phyloP scores from a whole-genome alignment of 176 grass and related monocot genomes.

The Triticum dicoccoides region DNA sequence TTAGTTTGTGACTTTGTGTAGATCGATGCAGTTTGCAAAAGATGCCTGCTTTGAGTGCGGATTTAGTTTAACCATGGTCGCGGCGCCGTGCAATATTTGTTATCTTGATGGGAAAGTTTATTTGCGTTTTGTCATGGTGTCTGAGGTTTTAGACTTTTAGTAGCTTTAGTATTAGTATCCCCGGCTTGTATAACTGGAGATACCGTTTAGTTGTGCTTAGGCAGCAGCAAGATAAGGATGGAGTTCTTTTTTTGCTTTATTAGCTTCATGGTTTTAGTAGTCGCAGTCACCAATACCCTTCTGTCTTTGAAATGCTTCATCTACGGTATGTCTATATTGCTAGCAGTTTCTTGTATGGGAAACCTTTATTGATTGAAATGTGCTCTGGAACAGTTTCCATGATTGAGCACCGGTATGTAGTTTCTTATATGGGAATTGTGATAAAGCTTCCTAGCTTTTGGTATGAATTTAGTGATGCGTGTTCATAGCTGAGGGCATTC shows the following conservation, averaged over 20 bases:
- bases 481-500: neutral
- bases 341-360: neutral
- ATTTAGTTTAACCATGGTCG: conserved; percentile 5
- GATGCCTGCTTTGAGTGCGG: neutral
- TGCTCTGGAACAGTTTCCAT: conserved; percentile 3
- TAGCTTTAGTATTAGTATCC: neutral
- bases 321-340: neutral
- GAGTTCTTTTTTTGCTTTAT: neutral
- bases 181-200: neutral
- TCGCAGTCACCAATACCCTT: neutral
- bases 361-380: neutral
- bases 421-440: neutral
- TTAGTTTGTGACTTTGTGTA: neutral
- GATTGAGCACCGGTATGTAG: neutral
- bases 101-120: neutral
- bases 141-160: neutral
- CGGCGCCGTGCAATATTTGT: neutral
- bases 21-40: neutral
- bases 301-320: neutral
- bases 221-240: neutral
- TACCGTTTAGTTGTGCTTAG: neutral
- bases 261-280: conserved; percentile 1
- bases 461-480: neutral
- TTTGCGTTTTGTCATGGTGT: neutral
- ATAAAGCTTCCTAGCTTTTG: neutral